These are phyloP conservation scores for Scheffersomyces titani DNA, from an alignment of 1,139 yeast genomes.

Conservation along the genomic window DNA sequence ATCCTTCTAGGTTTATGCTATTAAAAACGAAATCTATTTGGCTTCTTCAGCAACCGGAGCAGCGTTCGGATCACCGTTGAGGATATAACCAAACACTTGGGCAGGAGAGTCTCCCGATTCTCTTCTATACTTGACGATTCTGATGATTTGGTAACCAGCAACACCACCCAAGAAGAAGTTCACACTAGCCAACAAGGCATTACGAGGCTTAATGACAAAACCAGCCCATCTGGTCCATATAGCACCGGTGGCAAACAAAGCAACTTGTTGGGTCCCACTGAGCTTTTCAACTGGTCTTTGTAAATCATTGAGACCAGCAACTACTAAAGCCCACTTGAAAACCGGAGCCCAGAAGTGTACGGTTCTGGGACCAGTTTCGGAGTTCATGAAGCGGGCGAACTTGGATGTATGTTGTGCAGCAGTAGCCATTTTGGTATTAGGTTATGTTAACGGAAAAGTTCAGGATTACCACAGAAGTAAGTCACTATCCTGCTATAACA, in stretches of 20 bases:
- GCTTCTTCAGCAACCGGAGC: conserved; percentile 3
- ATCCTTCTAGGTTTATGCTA: background rate
- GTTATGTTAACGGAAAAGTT: background rate
- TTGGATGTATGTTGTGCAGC: conserved; percentile 54
- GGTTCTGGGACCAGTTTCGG: conserved; percentile 93
- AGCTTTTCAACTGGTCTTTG: conserved; percentile 89
- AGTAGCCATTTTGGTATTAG: conserved; percentile 35
- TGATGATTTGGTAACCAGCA: conserved; percentile 78
- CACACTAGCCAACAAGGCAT: conserved; percentile 84
- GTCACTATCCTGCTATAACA: background rate
- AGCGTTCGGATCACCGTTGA: conserved; percentile 42
- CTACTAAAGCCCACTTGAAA: conserved; percentile 79
- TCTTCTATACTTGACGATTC: conserved; percentile 68
- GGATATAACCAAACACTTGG: conserved; percentile 59
- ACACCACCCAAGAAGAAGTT: conserved; percentile 91
- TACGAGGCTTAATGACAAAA: conserved; percentile 86
- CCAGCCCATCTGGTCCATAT: conserved; percentile 99
- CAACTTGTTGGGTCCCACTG: conserved; percentile 89
- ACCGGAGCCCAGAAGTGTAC: conserved; percentile 90
- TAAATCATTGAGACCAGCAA: conserved; percentile 87
- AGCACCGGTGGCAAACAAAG: conserved; percentile 86
- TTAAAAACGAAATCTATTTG: background rate
- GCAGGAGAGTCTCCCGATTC: conserved; percentile 48
- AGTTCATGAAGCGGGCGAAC: conserved; percentile 70
- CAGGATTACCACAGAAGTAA: background rate